These are phyloP conservation scores for Aechmea fasciata DNA, from an alignment of 176 grass and related monocot genomes.

Conservation along the genomic window DNA sequence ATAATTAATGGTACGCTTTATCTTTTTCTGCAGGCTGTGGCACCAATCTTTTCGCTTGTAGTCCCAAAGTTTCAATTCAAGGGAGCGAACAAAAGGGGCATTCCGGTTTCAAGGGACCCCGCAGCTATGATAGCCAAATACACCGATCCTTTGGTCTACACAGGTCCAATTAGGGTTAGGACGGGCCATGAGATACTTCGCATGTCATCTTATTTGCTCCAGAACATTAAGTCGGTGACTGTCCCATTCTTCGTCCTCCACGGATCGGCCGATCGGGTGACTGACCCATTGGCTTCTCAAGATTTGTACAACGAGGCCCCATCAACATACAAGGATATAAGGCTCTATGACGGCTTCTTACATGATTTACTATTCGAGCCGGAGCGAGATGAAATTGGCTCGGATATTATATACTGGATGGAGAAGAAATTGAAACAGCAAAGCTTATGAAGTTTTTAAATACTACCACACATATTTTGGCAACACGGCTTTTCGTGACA, in stretches of 20 bases:
- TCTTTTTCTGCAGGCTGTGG: slow-evolving; percentile 57
- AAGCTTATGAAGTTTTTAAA: background rate
- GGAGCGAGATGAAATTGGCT: slow-evolving; percentile 60
- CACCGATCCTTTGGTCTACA: slow-evolving; percentile 86
- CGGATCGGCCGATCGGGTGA: slow-evolving; percentile 75
- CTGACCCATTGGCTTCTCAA: slow-evolving; percentile 75
- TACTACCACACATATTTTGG: background rate
- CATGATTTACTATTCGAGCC: slow-evolving; percentile 95
- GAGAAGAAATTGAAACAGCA: slow-evolving; percentile 36
- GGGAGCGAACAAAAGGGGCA: slow-evolving; percentile 88
- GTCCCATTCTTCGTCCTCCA: slow-evolving; percentile 91
- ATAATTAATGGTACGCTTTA: background rate
- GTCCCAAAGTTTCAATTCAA: slow-evolving; percentile 90
- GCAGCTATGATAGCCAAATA: slow-evolving; percentile 81
- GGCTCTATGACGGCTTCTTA: slow-evolving; percentile 84
- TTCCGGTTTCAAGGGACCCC: slow-evolving; percentile 77
- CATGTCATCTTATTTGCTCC: slow-evolving; percentile 64
- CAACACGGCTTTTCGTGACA: background rate
- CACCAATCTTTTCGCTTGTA: slow-evolving; percentile 78
- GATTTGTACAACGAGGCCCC: slow-evolving; percentile 56
- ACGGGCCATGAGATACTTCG: slow-evolving; percentile 88
- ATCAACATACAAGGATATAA: slow-evolving; percentile 56
- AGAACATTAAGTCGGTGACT: slow-evolving; percentile 60
- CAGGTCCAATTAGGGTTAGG: slow-evolving; percentile 75
- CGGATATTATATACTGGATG: slow-evolving; percentile 94